Percentiles rank a stretch among this genome's conserved stretches.
Evolutionary conservation across 495 filamentous ascomycete genomes (phyloP).

Genomic region (Tuber indicum): DNA sequence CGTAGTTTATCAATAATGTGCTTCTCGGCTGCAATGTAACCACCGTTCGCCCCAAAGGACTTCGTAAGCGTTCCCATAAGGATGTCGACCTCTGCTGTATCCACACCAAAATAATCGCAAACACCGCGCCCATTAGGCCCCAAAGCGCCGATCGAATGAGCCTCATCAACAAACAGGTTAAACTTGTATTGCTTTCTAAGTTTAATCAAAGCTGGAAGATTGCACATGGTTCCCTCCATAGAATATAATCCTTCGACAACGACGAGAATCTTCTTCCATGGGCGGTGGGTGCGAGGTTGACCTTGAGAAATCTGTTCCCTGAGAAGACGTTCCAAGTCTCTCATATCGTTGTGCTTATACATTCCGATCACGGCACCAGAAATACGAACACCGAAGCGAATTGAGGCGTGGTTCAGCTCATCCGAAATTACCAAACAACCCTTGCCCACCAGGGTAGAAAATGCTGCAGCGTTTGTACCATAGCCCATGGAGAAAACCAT

Average conservation of each 20-base stretch:
- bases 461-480: conserved; percentile 83
- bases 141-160: conserved; percentile 90
- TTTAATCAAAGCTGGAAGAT: conserved; percentile 75
- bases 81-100: conserved; percentile 81
- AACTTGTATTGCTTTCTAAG: conserved; percentile 96
- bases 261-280: conserved; percentile 97
- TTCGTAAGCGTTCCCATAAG: conserved; percentile 98
- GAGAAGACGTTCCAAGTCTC: conserved; percentile 71
- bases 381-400: conserved; percentile 86
- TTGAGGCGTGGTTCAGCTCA: conserved; percentile 95
- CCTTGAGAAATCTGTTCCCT: conserved; percentile 91
- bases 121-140: conserved; percentile 84
- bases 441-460: conserved; percentile 84
- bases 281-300: conserved; percentile 90
- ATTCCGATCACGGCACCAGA: conserved; percentile 90
- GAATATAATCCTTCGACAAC: conserved; percentile 96
- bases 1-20: conserved; percentile 85
- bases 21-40: conserved; percentile 88
- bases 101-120: conserved; percentile 92
- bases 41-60: conserved; percentile 96
- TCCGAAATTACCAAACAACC: conserved; percentile 91
- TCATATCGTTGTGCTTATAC: conserved; percentile 97
- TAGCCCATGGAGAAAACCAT: conserved; percentile 99
- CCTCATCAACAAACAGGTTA: conserved; percentile 89
- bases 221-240: conserved; percentile 98